These are phyloP conservation scores for Syncephalastrum racemosum DNA, from an alignment of 371 early-diverging fungal species.

Conservation along the genomic window DNA sequence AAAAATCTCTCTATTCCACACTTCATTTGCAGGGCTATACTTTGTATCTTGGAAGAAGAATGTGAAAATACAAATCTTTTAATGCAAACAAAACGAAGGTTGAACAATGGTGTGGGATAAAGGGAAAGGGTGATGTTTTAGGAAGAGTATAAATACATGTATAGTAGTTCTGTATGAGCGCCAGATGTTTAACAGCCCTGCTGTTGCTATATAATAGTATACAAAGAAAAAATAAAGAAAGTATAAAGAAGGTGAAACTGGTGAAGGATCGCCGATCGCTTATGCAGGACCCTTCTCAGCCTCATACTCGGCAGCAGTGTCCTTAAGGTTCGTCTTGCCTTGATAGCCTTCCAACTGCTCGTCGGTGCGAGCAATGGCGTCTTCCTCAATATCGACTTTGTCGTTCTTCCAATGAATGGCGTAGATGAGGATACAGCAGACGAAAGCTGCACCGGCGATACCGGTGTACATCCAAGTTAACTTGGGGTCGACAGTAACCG, in stretches of 20 bases:
- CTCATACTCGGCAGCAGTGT: not conserved
- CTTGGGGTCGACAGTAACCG: conserved; percentile 63
- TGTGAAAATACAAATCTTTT: too few species aligned
- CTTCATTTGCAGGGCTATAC: not conserved
- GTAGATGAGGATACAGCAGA: conserved; percentile 14
- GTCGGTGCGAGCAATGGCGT: conserved; percentile 17
- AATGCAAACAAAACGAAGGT: too few species aligned
- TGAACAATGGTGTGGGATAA: too few species aligned
- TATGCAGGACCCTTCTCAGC: conserved; percentile 7
- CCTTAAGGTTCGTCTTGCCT: not conserved
- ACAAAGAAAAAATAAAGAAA: not conserved
- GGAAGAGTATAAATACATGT: too few species aligned
- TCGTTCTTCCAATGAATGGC: conserved; percentile 19
- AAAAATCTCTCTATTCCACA: not conserved
- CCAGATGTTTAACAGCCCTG: not conserved
- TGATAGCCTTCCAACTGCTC: conserved; percentile 5
- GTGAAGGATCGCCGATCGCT: not conserved
- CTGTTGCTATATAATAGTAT: conserved; percentile 5
- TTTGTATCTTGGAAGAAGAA: too few species aligned
- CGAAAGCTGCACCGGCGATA: conserved; percentile 19
- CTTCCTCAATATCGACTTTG: conserved; percentile 19
- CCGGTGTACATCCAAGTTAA: conserved; percentile 61
- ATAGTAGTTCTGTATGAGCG: too few species aligned
- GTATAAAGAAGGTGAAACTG: not conserved
- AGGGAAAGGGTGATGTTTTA: too few species aligned